These are phyloP conservation scores for Ascosphaera apis DNA, from an alignment of 2,329 filamentous ascomycete genomes.

Conservation along the genomic window DNA sequence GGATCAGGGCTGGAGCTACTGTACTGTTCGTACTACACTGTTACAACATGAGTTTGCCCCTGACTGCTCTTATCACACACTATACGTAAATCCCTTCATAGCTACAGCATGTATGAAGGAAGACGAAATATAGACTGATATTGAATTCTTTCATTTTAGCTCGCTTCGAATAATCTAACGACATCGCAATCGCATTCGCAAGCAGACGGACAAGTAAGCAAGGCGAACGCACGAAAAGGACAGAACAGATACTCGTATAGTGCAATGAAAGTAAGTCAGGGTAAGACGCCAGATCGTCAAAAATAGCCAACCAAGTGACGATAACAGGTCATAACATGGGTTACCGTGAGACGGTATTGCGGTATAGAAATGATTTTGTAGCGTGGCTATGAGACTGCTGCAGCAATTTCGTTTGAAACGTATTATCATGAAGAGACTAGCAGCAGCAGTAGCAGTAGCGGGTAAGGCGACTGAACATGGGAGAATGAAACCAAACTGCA, in stretches of 20 bases:
- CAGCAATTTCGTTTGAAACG: conserved; percentile 15
- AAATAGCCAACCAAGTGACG: conserved; percentile 18
- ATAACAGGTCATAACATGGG: not conserved
- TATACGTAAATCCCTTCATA: too few species aligned
- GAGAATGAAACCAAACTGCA: conserved; percentile 2
- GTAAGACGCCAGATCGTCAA: conserved; percentile 11
- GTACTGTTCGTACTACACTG: too few species aligned
- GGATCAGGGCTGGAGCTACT: too few species aligned
- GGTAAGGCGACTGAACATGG: conserved; percentile 3
- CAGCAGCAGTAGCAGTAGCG: not conserved
- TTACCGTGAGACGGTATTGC: conserved; percentile 5
- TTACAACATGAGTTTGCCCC: too few species aligned
- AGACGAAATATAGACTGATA: not conserved
- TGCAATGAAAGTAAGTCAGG: conserved; percentile 2
- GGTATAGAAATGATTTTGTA: conserved; percentile 15
- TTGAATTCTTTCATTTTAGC: conserved; percentile 1
- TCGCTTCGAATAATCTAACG: conserved; percentile 5
- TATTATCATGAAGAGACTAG: not conserved
- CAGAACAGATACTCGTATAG: conserved; percentile 1
- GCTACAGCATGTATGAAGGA: too few species aligned
- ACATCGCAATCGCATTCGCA: conserved; percentile 2
- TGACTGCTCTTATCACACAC: too few species aligned
- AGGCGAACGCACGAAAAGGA: not conserved
- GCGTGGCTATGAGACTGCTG: conserved; percentile 11
- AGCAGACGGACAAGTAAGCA: not conserved